Evolutionary conservation across 805 yeast genomes (phyloP).

Genomic region (Candida anglica): DNA sequence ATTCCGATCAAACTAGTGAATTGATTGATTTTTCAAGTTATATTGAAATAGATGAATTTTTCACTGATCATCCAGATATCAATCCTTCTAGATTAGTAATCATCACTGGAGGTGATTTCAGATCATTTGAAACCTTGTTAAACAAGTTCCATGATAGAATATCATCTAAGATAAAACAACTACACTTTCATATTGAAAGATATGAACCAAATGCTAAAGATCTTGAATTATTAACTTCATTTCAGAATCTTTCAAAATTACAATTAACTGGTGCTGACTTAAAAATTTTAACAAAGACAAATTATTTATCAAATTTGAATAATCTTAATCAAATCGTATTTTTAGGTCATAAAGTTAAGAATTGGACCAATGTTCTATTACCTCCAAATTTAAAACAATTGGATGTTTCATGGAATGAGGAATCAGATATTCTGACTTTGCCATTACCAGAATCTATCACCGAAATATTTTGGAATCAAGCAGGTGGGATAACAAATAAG

Average conservation of each 20-base stretch:
- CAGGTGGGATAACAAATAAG: constrained; percentile 15
- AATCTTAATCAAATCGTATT: constrained; percentile 23
- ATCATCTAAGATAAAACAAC: constrained; percentile 4
- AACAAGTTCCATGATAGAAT: constrained; percentile 14
- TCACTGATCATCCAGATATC: constrained; percentile 23
- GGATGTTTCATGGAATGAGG: constrained; percentile 34
- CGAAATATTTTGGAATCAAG: constrained; percentile 29
- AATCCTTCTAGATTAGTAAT: constrained; percentile 23
- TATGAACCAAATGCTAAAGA: constrained; percentile 15
- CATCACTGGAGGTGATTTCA: constrained; percentile 28
- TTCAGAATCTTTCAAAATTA: constrained; percentile 22
- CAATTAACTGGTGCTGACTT: constrained; percentile 25
- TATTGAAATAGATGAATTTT: constrained; percentile 29
- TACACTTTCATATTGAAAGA: constrained; percentile 28
- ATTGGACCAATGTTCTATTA: constrained; percentile 24
- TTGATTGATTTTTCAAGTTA: constrained; percentile 17
- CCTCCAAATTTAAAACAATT: constrained; percentile 23
- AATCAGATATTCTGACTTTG: constrained; percentile 19
- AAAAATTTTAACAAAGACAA: constrained; percentile 5
- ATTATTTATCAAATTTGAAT: constrained; percentile 8
- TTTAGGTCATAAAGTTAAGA: constrained; percentile 26
- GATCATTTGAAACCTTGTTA: constrained; percentile 21
- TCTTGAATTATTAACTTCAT: constrained; percentile 17
- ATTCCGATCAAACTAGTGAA: constrained; percentile 7
- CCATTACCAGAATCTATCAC: constrained; percentile 15